These are phyloP conservation scores for Aphanomyces invadans DNA, from an alignment of 352 stramenopile species.

Conservation along the genomic window DNA sequence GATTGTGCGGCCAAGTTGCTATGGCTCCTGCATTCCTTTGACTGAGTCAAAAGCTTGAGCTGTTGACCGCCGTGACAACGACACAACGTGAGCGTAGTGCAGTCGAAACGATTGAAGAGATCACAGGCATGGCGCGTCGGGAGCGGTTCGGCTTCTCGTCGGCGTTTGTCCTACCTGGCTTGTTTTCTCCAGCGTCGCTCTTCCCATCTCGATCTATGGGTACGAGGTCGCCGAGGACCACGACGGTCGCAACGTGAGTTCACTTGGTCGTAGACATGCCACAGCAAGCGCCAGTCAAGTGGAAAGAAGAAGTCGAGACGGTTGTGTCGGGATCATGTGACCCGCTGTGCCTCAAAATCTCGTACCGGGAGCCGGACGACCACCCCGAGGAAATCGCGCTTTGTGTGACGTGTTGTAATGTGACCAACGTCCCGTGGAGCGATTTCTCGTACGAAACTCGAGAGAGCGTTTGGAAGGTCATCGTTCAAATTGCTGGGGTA, in stretches of 20 bases:
- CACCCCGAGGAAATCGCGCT: conserved; percentile 38
- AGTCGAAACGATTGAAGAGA: conserved; percentile 11
- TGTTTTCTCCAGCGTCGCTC: background rate
- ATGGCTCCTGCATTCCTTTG: too few relatives aligned
- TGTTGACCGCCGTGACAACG: too few relatives aligned
- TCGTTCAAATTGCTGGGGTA: background rate
- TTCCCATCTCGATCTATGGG: background rate
- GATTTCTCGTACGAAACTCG: conserved; percentile 40
- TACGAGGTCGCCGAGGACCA: background rate
- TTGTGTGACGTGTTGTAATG: conserved; percentile 52
- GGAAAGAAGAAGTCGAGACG: background rate
- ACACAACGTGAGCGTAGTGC: background rate
- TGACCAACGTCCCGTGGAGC: conserved; percentile 46
- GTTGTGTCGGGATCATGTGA: conserved; percentile 55
- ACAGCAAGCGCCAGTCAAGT: too few relatives aligned
- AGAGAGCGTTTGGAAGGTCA: background rate
- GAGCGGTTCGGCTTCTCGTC: background rate
- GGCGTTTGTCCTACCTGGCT: conserved; percentile 9
- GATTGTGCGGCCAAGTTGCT: too few relatives aligned
- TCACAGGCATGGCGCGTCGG: background rate
- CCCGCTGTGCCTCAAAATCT: conserved; percentile 48
- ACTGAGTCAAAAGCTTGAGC: too few relatives aligned
- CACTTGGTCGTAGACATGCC: background rate
- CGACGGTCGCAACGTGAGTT: background rate
- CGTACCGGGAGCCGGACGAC: conserved; percentile 47